These are phyloP conservation scores for Scytalidium lignicola DNA, from an alignment of 2,329 filamentous ascomycete genomes.

Conservation along the genomic window DNA sequence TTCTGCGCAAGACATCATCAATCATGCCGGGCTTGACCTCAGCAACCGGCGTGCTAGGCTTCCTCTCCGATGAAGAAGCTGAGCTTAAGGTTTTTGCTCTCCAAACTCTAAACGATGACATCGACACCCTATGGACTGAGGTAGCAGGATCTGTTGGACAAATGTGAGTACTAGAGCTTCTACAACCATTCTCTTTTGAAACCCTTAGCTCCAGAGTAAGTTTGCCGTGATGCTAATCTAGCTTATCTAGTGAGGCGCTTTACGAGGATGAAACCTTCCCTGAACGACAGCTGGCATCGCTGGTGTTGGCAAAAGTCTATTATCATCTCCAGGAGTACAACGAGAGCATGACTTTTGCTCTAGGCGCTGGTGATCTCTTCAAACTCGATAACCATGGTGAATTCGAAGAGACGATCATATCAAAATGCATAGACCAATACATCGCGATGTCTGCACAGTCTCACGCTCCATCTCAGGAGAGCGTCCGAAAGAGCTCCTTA, in stretches of 20 bases:
- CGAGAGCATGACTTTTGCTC: conserved; percentile 97
- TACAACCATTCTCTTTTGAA: background rate
- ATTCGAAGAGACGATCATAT: conserved; percentile 98
- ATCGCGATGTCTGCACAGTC: conserved; percentile 68
- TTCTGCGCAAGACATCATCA: conserved; percentile 1
- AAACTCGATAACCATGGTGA: conserved; percentile 86
- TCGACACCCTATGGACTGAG: conserved; percentile 96
- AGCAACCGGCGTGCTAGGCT: conserved; percentile 90
- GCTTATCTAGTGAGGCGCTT: conserved; percentile 70
- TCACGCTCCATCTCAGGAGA: conserved; percentile 45
- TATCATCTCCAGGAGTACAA: conserved; percentile 99
- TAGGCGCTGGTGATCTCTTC: conserved; percentile 92
- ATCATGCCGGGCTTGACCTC: conserved; percentile 89
- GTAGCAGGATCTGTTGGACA: conserved; percentile 87
- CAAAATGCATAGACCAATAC: conserved; percentile 97
- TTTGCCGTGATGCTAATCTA: conserved; percentile 13
- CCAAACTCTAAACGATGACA: conserved; percentile 91
- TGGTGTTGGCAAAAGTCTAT: conserved; percentile 96
- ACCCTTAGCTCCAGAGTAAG: conserved; percentile 1
- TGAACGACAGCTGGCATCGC: conserved; percentile 86
- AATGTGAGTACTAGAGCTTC: conserved; percentile 60
- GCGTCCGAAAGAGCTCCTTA: conserved; percentile 44
- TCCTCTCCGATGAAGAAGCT: conserved; percentile 88
- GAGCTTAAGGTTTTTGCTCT: conserved; percentile 94
- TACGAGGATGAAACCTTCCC: conserved; percentile 96